phyloP scores from a whole-genome alignment of 371 early-diverging fungal genomes.

The Mucor plumbeus region DNA sequence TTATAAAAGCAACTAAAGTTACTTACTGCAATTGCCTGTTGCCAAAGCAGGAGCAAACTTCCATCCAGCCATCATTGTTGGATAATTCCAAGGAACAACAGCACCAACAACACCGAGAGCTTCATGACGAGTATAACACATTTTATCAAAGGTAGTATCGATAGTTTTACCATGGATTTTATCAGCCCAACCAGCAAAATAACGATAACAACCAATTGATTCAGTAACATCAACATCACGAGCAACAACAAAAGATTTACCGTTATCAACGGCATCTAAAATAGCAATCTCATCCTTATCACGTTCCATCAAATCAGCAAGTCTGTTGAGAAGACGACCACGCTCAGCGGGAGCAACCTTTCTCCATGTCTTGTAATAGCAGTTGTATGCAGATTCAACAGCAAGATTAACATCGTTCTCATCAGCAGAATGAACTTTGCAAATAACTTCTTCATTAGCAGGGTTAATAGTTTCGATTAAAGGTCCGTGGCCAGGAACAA shows the following conservation, averaged over 20 bases:
- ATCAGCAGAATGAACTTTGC: slow-evolving; percentile 68
- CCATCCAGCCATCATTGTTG: slow-evolving; percentile 75
- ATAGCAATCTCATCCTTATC: slow-evolving; percentile 73
- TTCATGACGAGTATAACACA: slow-evolving; percentile 72
- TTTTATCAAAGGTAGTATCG: slow-evolving; percentile 44
- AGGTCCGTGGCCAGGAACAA: slow-evolving; percentile 64
- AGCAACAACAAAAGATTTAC: slow-evolving; percentile 73
- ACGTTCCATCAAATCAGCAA: slow-evolving; percentile 76
- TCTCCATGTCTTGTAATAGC: slow-evolving; percentile 70
- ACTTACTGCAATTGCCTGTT: slow-evolving; percentile 61
- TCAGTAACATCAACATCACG: slow-evolving; percentile 64
- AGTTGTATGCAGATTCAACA: slow-evolving; percentile 70
- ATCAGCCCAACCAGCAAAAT: slow-evolving; percentile 83
- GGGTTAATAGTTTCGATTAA: slow-evolving; percentile 67
- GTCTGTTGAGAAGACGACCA: slow-evolving; percentile 48
- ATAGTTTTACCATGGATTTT: slow-evolving; percentile 67
- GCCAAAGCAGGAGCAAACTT: slow-evolving; percentile 87
- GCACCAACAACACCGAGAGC: slow-evolving; percentile 82
- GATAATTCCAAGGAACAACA: slow-evolving; percentile 61
- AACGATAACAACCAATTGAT: slow-evolving; percentile 69
- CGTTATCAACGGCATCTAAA: slow-evolving; percentile 82
- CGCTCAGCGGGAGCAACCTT: slow-evolving; percentile 59
- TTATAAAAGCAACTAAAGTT: neutral
- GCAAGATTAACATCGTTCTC: slow-evolving; percentile 77
- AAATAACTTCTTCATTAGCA: slow-evolving; percentile 71